phyloP scores from a whole-genome alignment of 257 asterid genomes.

The Capsicum pubescens region DNA sequence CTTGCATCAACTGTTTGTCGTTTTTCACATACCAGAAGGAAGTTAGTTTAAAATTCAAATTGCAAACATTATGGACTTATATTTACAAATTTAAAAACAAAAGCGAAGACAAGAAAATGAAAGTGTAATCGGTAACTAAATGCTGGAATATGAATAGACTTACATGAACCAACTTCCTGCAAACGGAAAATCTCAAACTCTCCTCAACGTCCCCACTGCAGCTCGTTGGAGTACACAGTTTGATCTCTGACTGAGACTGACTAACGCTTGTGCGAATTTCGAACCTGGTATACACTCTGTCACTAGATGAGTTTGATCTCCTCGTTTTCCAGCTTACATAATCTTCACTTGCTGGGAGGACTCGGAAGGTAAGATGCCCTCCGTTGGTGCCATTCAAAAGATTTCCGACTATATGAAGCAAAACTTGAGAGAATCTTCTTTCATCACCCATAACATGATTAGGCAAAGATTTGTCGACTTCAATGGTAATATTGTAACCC shows the following conservation, averaged over 20 bases:
- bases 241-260: constrained; percentile 42
- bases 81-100: background rate
- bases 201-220: constrained; percentile 56
- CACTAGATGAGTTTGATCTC: constrained; percentile 66
- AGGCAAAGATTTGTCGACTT: constrained; percentile 76
- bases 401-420: constrained; percentile 87
- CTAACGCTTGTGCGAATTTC: constrained; percentile 60
- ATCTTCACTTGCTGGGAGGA: constrained; percentile 52
- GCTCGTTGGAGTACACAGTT: constrained; percentile 44
- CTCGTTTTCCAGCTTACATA: constrained; percentile 69
- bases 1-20: constrained; percentile 87
- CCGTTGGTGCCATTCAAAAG: constrained; percentile 59
- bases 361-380: constrained; percentile 62
- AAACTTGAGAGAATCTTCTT: constrained; percentile 78
- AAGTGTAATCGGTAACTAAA: constrained; percentile 19
- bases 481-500: constrained; percentile 63
- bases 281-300: constrained; percentile 53
- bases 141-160: constrained; percentile 11
- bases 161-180: constrained; percentile 93
- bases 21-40: background rate
- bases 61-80: background rate
- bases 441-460: constrained; percentile 92
- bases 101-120: background rate
- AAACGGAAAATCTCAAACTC: constrained; percentile 79
- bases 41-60: background rate